Conservation (phyloP, 352 stramenopile species). For the Blastocystis sp. region DNA sequence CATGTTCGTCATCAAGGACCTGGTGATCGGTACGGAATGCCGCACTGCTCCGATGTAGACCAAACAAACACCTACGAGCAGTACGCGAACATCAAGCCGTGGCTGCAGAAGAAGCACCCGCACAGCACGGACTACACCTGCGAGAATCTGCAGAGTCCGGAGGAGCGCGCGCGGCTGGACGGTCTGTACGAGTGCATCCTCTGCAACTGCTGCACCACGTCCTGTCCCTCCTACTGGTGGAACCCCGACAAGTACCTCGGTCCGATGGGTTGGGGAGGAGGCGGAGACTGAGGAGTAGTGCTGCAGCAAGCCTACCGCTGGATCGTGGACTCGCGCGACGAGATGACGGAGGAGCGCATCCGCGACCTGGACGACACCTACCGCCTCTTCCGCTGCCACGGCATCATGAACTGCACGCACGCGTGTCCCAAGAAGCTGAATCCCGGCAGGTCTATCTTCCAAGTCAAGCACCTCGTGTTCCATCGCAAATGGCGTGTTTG, state of each 20-base stretch:
- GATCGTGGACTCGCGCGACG: slow-evolving; percentile 97
- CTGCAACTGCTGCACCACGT: slow-evolving; percentile 96
- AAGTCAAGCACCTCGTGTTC: slow-evolving; percentile 85
- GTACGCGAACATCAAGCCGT: slow-evolving; percentile 95
- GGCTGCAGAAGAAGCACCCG: slow-evolving; percentile 86
- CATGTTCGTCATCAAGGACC: slow-evolving; percentile 98
- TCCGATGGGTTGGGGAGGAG: slow-evolving; percentile 76
- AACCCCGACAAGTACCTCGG: slow-evolving; percentile 90
- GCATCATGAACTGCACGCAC: slow-evolving; percentile 87
- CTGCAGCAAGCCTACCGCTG: slow-evolving; percentile 92
- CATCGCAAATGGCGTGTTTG: background rate
- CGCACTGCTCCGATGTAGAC: background rate
- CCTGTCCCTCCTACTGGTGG: slow-evolving; percentile 99
- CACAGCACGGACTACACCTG: slow-evolving; percentile 7
- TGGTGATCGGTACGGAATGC: slow-evolving; percentile 92
- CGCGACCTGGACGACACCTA: slow-evolving; percentile 86
- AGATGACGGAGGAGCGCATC: slow-evolving; percentile 90
- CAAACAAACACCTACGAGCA: slow-evolving; percentile 91
- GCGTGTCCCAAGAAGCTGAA: slow-evolving; percentile 99
- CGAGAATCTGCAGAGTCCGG: slow-evolving; percentile 82
- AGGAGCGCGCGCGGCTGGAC: slow-evolving; percentile 97
- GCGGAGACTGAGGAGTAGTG: slow-evolving; percentile 73
- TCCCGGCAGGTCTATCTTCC: slow-evolving; percentile 92
- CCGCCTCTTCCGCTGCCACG: slow-evolving; percentile 66
- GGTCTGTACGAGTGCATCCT: slow-evolving; percentile 99